Evolutionary conservation across 1,284 basidiomycete species (phyloP), one percentile per base, ranked within the genome.

Genomic region (Boletus mariae): DNA sequence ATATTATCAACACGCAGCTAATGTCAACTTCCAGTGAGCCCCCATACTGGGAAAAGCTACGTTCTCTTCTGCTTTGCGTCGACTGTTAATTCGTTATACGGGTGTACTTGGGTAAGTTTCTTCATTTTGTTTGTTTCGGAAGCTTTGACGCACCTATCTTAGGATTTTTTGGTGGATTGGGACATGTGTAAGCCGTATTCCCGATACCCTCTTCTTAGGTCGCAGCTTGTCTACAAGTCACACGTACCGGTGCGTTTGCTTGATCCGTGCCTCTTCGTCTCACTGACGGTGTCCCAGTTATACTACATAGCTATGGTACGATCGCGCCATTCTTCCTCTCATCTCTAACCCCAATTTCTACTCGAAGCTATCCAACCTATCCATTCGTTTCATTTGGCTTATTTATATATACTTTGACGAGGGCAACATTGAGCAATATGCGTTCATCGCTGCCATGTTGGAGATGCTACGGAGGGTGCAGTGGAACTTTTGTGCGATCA

Each of bases 141-240:
- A 15, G 34, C 38, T 13, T 52, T 38, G 13, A 47, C 47, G 51
- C 13, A 23, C 48, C 12, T 53, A 15, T 47, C 26, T 34, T 60
- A 92, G 89, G 89, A 92, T 60, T 67, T 87, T 29, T 61, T 80
- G n/a, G 85, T 90, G 82, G 92, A 94, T 66, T 92, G 90, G 89
- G 87, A 88, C 3, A 62, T 97, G 48, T 74, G 94, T 37, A 77
- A 82, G 51, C 77, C 80, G 0, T 78, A 79, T 51, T 74, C 80
- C 2, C 73, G 67, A 44, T 78, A 85, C 60, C 81, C 76, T n/a
- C 73, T 93, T 46, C 78, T 98, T 4, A 82, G 95, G 25, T 71
- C 77, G 15, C 88, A 95, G 40, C 71, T 96, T 28, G 74, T 90
- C 0, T 95, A 93, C 65, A 71, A 78, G 9, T 77, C 80, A 49